phyloP scores from a whole-genome alignment of 2,329 filamentous ascomycete genomes.

The Trichoderma asperellum region DNA sequence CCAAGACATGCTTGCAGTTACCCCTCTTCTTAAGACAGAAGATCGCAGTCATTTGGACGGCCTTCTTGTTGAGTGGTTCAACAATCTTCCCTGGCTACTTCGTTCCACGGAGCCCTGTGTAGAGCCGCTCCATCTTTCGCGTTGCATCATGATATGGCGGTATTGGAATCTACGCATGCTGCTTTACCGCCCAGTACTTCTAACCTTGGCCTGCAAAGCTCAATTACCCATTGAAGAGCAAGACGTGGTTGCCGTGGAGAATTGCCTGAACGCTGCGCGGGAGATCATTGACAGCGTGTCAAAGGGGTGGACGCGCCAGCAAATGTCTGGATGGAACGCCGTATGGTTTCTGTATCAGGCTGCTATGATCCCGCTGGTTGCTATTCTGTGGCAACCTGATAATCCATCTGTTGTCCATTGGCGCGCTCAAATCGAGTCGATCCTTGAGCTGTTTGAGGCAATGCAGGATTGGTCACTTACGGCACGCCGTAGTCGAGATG shows the following conservation, averaged over 20 bases:
- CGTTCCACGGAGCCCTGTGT: slow-evolving; percentile 68
- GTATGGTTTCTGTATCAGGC: slow-evolving; percentile 84
- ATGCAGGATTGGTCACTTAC: slow-evolving; percentile 69
- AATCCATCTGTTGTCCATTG: slow-evolving; percentile 55
- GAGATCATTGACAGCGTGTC: slow-evolving; percentile 74
- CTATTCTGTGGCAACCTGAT: slow-evolving; percentile 69
- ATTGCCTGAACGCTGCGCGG: slow-evolving; percentile 70
- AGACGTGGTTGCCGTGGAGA: slow-evolving; percentile 69
- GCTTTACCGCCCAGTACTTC: slow-evolving; percentile 71
- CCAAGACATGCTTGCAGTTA: slow-evolving; percentile 73
- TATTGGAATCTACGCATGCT: slow-evolving; percentile 79
- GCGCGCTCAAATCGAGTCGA: slow-evolving; percentile 61
- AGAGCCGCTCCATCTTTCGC: slow-evolving; percentile 69
- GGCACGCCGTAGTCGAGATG: slow-evolving; percentile 64
- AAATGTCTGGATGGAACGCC: slow-evolving; percentile 80
- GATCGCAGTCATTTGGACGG: slow-evolving; percentile 69
- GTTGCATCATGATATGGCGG: slow-evolving; percentile 80
- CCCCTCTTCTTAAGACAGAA: slow-evolving; percentile 66
- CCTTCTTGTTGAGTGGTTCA: slow-evolving; percentile 73
- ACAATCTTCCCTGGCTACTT: slow-evolving; percentile 68
- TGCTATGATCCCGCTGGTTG: slow-evolving; percentile 76
- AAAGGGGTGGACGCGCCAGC: slow-evolving; percentile 69
- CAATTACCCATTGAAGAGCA: slow-evolving; percentile 58
- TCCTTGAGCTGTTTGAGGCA: slow-evolving; percentile 63
- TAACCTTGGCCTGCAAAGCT: slow-evolving; percentile 62